phyloP scores from a whole-genome alignment of 805 yeast genomes.

The Sugiyamaella chiloensis region DNA sequence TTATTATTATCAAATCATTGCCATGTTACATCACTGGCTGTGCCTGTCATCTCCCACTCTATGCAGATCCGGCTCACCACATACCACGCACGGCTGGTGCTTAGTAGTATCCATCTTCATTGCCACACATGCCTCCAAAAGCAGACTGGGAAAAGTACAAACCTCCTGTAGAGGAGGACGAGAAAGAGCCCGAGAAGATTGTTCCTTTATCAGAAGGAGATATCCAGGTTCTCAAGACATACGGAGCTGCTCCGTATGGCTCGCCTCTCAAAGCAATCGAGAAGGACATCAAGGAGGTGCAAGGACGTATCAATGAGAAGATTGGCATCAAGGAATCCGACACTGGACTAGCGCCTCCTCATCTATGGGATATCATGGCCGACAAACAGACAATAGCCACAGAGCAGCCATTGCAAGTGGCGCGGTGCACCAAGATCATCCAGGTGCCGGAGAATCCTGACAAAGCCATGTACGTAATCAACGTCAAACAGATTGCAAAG shows the following conservation, averaged over 20 bases:
- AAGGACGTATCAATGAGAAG: slow-evolving; percentile 85
- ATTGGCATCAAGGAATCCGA: slow-evolving; percentile 84
- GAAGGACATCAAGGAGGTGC: slow-evolving; percentile 80
- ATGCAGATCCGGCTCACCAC: no score
- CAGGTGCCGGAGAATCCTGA: slow-evolving; percentile 66
- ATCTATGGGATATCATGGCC: slow-evolving; percentile 95
- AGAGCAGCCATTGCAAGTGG: slow-evolving; percentile 97
- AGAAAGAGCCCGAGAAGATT: slow-evolving; percentile 59
- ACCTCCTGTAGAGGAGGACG: slow-evolving; percentile 72
- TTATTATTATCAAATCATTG: no score
- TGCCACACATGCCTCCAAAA: slow-evolving; percentile 83
- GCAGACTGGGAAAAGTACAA: slow-evolving; percentile 98
- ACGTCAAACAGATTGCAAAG: slow-evolving; percentile 96
- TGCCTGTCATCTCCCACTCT: no score
- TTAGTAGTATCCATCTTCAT: not conserved
- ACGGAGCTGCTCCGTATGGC: slow-evolving; percentile 97
- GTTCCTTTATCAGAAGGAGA: slow-evolving; percentile 93
- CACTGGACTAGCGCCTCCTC: slow-evolving; percentile 97
- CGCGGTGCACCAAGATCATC: slow-evolving; percentile 96
- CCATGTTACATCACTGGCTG: no score
- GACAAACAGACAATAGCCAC: slow-evolving; percentile 90
- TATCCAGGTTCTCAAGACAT: slow-evolving; percentile 93
- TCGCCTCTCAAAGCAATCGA: slow-evolving; percentile 75
- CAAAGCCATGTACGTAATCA: slow-evolving; percentile 89
- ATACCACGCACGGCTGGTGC: no score